These are phyloP conservation scores for Hyphopichia pseudoburtonii DNA, from an alignment of 1,139 yeast genomes.

Conservation along the genomic window DNA sequence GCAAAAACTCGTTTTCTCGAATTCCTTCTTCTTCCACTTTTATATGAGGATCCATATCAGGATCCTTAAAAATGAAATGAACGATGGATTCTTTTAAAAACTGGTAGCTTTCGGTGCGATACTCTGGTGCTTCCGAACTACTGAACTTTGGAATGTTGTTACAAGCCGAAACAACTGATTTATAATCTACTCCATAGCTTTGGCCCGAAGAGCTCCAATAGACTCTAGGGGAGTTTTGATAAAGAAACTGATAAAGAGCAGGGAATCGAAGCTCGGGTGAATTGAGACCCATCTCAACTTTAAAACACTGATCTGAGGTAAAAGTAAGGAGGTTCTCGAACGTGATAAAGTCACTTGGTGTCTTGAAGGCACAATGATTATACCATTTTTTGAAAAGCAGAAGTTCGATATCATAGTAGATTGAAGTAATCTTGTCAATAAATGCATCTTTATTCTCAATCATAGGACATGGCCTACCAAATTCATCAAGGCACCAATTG, in stretches of 20 bases:
- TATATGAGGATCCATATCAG: background rate
- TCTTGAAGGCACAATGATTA: constrained; percentile 13
- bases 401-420: constrained; percentile 1
- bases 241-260: constrained; percentile 19
- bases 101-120: background rate
- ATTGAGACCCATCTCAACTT: constrained; percentile 17
- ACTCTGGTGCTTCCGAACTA: background rate
- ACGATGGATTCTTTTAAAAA: constrained; percentile 1
- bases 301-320: constrained; percentile 11
- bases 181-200: background rate
- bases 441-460: too few species aligned
- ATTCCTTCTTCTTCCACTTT: background rate
- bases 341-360: constrained; percentile 11
- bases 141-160: background rate
- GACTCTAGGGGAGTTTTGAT: constrained; percentile 2
- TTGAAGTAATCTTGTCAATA: background rate
- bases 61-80: background rate
- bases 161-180: background rate
- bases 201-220: constrained; percentile 1
- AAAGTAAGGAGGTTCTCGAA: constrained; percentile 23
- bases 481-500: too few species aligned
- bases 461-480: too few species aligned
- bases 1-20: background rate
- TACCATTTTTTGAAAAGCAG: constrained; percentile 2
- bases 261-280: constrained; percentile 29